These are phyloP conservation scores for Saccharomyces hybrid DNA, from an alignment of 1,139 yeast genomes.

Conservation along the genomic window DNA sequence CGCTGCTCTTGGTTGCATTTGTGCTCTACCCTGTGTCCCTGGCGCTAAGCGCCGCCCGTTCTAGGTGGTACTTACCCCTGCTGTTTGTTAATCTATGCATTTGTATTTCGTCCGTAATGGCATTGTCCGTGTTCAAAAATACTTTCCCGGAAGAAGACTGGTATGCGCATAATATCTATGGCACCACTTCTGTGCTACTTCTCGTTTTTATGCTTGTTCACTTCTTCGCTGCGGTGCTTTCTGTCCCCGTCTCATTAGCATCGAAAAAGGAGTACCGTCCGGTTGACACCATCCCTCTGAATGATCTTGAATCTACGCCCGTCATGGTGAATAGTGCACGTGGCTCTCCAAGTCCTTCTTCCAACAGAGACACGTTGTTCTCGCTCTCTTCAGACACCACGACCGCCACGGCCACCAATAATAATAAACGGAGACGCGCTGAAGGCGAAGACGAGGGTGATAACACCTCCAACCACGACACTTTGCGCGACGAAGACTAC, in stretches of 20 bases:
- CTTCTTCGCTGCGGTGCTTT: conserved; percentile 44
- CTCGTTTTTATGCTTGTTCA: conserved; percentile 49
- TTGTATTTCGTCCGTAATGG: conserved; percentile 46
- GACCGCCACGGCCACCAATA: neutral
- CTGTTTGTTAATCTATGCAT: conserved; percentile 46
- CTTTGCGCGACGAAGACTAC: neutral
- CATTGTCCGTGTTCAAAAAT: conserved; percentile 51
- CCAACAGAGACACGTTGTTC: neutral
- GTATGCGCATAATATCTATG: conserved; percentile 73
- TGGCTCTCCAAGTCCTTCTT: conserved; percentile 5
- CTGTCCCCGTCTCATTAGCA: conserved; percentile 10
- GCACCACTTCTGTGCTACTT: conserved; percentile 55
- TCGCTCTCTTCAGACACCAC: neutral
- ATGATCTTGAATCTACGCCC: conserved; percentile 12
- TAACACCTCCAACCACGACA: neutral
- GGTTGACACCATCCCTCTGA: conserved; percentile 26
- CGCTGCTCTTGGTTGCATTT: conserved; percentile 43
- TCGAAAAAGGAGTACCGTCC: conserved; percentile 37
- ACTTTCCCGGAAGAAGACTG: conserved; percentile 51
- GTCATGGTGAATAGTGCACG: conserved; percentile 10
- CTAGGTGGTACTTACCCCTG: conserved; percentile 51
- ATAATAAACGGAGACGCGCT: neutral
- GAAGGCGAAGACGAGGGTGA: neutral
- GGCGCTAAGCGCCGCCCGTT: conserved; percentile 53
- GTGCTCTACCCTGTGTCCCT: conserved; percentile 65